A percentile compares a stretch with the other conserved stretches of the same genome.
phyloP scores from a whole-genome alignment of 306 rosid species.

The Morella rubra region DNA sequence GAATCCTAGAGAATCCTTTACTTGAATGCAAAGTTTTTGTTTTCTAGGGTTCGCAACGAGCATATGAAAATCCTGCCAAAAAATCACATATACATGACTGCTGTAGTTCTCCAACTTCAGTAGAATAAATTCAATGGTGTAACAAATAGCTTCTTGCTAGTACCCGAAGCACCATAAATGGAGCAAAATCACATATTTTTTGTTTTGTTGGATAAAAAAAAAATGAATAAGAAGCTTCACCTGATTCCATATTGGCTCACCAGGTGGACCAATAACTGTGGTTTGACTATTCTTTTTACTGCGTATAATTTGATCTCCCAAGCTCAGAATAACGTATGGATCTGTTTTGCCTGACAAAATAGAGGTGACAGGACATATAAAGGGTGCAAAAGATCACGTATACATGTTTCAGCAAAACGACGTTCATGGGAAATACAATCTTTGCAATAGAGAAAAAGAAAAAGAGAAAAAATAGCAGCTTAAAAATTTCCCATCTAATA shows the following conservation, averaged over 20 bases:
- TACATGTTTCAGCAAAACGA: not conserved
- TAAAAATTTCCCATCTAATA: not conserved
- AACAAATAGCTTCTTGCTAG: not conserved
- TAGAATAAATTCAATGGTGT: not conserved
- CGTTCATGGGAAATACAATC: not conserved
- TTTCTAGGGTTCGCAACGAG: slow-evolving; percentile 83
- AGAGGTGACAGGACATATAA: slow-evolving; percentile 3
- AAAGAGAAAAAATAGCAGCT: not conserved
- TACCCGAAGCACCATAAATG: slow-evolving; percentile 3
- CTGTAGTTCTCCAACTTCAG: not conserved
- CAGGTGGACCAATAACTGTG: slow-evolving; percentile 93
- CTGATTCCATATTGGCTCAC: slow-evolving; percentile 99
- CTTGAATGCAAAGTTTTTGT: slow-evolving; percentile 78
- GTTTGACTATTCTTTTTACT: slow-evolving; percentile 99
- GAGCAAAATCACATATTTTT: not conserved
- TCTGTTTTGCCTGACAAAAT: slow-evolving; percentile 81
- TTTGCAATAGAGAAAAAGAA: not conserved
- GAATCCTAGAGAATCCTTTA: slow-evolving; percentile 89
- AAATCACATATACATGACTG: slow-evolving; percentile 27
- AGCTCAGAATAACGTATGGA: slow-evolving; percentile 79
- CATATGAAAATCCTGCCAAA: slow-evolving; percentile 88
- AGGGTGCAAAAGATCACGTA: not conserved
- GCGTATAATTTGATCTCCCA: slow-evolving; percentile 82
- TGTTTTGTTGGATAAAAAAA: not conserved
- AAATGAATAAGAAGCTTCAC: slow-evolving; percentile 44